Base-by-base conservation (phyloP, 169 alveolate species). In the Toxoplasma gondii region DNA sequence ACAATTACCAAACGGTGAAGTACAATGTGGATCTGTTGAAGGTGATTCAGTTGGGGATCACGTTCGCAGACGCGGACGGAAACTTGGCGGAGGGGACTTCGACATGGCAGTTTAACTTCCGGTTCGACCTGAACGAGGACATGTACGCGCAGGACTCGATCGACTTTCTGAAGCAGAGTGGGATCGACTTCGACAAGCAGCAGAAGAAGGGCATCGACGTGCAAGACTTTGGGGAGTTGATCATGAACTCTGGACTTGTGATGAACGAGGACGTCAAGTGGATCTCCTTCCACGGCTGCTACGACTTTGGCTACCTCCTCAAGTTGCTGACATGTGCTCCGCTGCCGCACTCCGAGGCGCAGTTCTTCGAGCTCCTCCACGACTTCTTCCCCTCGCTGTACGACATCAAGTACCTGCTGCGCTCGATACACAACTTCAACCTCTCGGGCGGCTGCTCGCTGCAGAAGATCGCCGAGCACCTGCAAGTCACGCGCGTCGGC, bases 241-340 rank as follows among this genome's bases (percentile, higher is more conserved):
- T 99, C 88, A 98, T 98, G 97, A 97, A 98, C 41, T 97, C 99
- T 78, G 99, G 99, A 0, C 95, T 99, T 44, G 99, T 99, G 31
- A 97, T 99, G 97, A 99, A 99, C 96, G 99, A 98, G 58, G 99
- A 98, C 93, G 97, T 99, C n/a, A 97, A 98, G 64, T 99, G 99
- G 99, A 98, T 99, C 12, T 98, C 99, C 83, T 99, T 98, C 95
- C 99, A 99, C 93, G 99, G 99, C 39, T 97, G 99, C 93, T 99
- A 98, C 96, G 99, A 99, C 96, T 99, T 99, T 95, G 99, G 99
- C 38, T 99, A 99, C 95, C 94, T 99, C 87, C 94, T 99, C 43
- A 98, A 99, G 95, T 96, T 98, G 82, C 97, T 98, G 84, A 98
- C 99, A 31, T 97, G 99, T 78, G 96, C 96, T 54, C 96, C 97